These are phyloP conservation scores for Eutypa lata DNA, from an alignment of 2,329 filamentous ascomycete genomes.

Conservation along the genomic window DNA sequence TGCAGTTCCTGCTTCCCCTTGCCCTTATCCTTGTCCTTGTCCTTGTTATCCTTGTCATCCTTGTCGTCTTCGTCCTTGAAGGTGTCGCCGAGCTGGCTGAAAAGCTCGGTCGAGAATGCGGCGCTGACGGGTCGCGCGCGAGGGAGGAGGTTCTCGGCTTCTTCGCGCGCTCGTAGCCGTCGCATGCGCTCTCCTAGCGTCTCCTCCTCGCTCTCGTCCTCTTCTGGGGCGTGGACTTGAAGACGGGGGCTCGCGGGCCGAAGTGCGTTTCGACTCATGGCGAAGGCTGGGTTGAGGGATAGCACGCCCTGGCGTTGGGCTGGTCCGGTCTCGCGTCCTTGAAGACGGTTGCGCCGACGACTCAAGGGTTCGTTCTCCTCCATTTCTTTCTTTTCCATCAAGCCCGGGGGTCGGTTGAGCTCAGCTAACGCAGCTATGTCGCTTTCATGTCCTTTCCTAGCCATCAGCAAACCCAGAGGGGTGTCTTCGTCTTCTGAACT, in stretches of 20 bases:
- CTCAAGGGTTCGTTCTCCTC: conserved; percentile 93
- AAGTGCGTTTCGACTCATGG: conserved; percentile 19
- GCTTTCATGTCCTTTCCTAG: conserved; percentile 54
- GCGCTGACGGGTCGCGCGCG: conserved; percentile 57
- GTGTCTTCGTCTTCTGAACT: conserved; percentile 56
- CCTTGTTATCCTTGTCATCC: background rate
- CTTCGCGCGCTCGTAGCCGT: conserved; percentile 59
- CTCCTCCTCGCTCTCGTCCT: conserved; percentile 59
- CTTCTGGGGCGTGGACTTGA: conserved; percentile 31
- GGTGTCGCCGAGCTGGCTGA: conserved; percentile 58
- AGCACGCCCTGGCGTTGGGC: conserved; percentile 44
- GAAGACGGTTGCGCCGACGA: conserved; percentile 69
- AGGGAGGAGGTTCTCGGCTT: conserved; percentile 44
- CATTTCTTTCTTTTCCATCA: conserved; percentile 77
- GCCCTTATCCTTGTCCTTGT: conserved; percentile 30
- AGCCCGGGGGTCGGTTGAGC: conserved; percentile 63
- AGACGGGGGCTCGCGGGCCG: conserved; percentile 25
- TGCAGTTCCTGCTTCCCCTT: conserved; percentile 27
- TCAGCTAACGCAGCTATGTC: conserved; percentile 47
- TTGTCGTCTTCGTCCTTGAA: conserved; percentile 37
- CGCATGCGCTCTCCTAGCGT: conserved; percentile 65
- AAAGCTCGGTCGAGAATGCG: conserved; percentile 66
- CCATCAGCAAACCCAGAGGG: conserved; percentile 78
- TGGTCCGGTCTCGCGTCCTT: conserved; percentile 52
- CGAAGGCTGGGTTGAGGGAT: conserved; percentile 32